Conservation (phyloP, 164 flowering plant species). For the Stephania yunnanensis region DNA sequence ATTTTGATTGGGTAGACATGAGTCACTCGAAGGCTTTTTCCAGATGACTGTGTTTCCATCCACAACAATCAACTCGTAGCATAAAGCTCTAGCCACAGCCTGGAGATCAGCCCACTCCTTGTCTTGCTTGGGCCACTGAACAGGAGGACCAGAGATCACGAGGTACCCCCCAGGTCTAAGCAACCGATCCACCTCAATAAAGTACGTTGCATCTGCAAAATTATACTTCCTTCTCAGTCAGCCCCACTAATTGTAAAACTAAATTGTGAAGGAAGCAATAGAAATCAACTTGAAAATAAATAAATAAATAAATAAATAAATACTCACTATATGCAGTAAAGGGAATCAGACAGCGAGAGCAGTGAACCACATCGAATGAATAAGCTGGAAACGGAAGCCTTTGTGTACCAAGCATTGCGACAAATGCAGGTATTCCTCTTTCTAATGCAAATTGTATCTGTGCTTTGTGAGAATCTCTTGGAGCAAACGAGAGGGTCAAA, state of each 20-base stretch:
- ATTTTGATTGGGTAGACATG: conserved; percentile 78
- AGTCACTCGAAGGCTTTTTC: conserved; percentile 79
- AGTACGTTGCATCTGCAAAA: conserved; percentile 89
- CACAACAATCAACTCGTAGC: conserved; percentile 86
- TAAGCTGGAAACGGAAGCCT: conserved; percentile 90
- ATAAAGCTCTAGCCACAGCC: conserved; percentile 76
- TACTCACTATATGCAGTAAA: conserved; percentile 91
- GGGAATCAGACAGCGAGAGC: conserved; percentile 93
- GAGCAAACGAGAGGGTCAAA: conserved; percentile 92
- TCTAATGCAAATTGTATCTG: conserved; percentile 96
- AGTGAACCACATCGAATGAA: conserved; percentile 87
- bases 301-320: too few species aligned
- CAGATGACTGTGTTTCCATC: conserved; percentile 96
- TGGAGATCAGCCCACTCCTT: conserved; percentile 99
- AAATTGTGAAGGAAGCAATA: background rate
- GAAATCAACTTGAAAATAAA: background rate
- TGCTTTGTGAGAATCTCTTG: conserved; percentile 94
- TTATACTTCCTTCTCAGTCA: conserved; percentile 9
- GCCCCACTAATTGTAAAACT: background rate
- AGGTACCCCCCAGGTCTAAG: conserved; percentile 94
- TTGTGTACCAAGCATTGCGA: conserved; percentile 98
- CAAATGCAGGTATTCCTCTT: conserved; percentile 92
- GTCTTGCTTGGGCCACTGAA: conserved; percentile 92
- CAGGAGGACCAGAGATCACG: conserved; percentile 97
- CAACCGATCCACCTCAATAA: conserved; percentile 85